Base-by-base conservation (phyloP, 345 rosid genomes). In the Nephelium lappaceum region DNA sequence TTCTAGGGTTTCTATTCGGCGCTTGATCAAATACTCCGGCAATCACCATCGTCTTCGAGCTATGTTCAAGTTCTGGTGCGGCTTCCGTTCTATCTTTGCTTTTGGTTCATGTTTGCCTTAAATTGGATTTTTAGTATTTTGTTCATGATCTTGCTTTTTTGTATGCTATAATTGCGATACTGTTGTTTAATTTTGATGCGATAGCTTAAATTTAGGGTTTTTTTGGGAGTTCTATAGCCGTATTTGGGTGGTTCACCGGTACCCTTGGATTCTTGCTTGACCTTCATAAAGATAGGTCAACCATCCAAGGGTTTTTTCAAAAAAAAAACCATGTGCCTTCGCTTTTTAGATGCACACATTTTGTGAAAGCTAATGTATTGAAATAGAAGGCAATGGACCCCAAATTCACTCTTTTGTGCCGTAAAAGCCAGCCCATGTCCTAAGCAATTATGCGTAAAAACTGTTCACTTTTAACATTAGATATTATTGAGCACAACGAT, bases 1-100 rank as follows among this genome's bases (percentile, higher is more conserved):
- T 67, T 67, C 49, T 19, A 67, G 71, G 71, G 71, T 63, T 71
- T 39, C 10, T 43, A 9, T 10, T 27, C 11, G 24, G 6, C 47
- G 66, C 18, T 61, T 68, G 43, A 55, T 66, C 8, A 69, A 27
- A 61, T 36, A 18, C 24, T 78, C 77, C 43, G 53, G 45, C 55
- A 57, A 75, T 75, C 75, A 31, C 11, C 24, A 51, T 39, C 11
- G 19, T 67, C 70, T 53, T 67, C 75, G 62, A 81, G 83, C 82
- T 39, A 92, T 92, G 97, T 92, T 89, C 90, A 92, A 84, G 82
- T 92, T 92, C 89, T 91, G 97, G 97, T 92, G 89, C 19, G 47
- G 64, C n/a, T n/a, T n/a, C n/a, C n/a, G n/a, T n/a, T n/a, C 51
- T 24, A 18, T 7, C 69, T n/a, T 21, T 2, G 25, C 25, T 58